phyloP scores from a whole-genome alignment of 805 yeast species.

The Ogataea angusta region DNA sequence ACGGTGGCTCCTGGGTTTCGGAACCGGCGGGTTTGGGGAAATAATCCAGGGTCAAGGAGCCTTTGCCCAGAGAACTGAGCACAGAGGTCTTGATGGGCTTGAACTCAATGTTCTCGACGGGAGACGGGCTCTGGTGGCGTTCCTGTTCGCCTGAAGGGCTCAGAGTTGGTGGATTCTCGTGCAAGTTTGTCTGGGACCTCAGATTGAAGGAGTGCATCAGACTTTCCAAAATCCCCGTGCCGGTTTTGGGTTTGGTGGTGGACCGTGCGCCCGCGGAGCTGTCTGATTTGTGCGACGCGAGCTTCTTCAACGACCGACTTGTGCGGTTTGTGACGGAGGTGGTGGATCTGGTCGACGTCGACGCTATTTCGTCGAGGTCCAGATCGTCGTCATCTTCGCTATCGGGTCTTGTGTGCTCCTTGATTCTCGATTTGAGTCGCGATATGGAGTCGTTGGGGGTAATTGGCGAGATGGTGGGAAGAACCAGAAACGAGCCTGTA shows the following conservation, averaged over 20 bases:
- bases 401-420: background rate
- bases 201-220: constrained; percentile 29
- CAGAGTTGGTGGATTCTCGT: constrained; percentile 4
- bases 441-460: constrained; percentile 5
- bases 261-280: background rate
- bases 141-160: background rate
- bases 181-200: constrained; percentile 22
- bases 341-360: background rate
- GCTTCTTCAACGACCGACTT: background rate
- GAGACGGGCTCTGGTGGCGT: constrained; percentile 13
- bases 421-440: background rate
- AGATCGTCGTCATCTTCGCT: constrained; percentile 8
- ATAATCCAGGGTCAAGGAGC: constrained; percentile 39
- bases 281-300: background rate
- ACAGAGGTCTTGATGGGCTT: constrained; percentile 46
- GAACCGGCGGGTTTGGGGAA: constrained; percentile 22
- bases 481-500: background rate
- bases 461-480: constrained; percentile 13
- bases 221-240: constrained; percentile 26
- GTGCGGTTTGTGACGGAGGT: background rate
- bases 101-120: constrained; percentile 39
- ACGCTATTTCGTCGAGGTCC: constrained; percentile 4
- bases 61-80: constrained; percentile 47
- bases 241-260: background rate
- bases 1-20: constrained; percentile 3